phyloP scores from a whole-genome alignment of 2,329 filamentous ascomycete genomes.

The Colletotrichum theobromicola region DNA sequence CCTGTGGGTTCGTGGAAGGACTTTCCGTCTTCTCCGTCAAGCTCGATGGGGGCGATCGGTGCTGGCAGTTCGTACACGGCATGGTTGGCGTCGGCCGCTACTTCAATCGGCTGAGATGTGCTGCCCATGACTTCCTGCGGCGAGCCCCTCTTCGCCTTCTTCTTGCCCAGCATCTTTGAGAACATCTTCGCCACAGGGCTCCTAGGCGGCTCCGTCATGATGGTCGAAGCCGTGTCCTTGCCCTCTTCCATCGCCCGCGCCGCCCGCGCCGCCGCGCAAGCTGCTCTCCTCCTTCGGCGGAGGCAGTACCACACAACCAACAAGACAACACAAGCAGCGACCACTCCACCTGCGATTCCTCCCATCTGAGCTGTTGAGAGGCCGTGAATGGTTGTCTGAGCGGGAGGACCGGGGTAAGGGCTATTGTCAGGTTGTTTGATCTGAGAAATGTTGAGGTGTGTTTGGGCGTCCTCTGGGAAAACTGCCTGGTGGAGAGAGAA shows the following conservation, averaged over 20 bases:
- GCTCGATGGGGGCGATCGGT: constrained; percentile 50
- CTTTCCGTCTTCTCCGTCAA: constrained; percentile 46
- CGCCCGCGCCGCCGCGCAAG: constrained; percentile 26
- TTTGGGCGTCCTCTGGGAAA: constrained; percentile 50
- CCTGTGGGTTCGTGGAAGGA: constrained; percentile 44
- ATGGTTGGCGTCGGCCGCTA: constrained; percentile 48
- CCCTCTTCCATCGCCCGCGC: constrained; percentile 28
- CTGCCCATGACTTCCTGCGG: constrained; percentile 29
- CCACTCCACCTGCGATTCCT: constrained; percentile 51
- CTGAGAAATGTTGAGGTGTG: constrained; percentile 43
- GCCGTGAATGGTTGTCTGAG: constrained; percentile 19
- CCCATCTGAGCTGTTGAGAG: constrained; percentile 47
- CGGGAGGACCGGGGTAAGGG: constrained; percentile 47
- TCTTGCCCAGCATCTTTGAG: constrained; percentile 45
- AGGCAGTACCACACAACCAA: constrained; percentile 34
- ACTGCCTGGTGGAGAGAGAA: constrained; percentile 63
- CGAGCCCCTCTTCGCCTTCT: constrained; percentile 30
- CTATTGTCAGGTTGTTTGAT: constrained; percentile 51
- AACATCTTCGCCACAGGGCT: constrained; percentile 46
- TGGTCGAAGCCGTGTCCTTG: constrained; percentile 41
- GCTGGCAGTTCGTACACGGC: constrained; percentile 59
- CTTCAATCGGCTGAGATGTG: constrained; percentile 40
- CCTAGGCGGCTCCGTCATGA: constrained; percentile 35
- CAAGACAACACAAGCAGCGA: constrained; percentile 33
- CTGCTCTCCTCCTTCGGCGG: constrained; percentile 38